Conservation (phyloP, 768 basidiomycete genomes). For the Lactarius hengduanensis region DNA sequence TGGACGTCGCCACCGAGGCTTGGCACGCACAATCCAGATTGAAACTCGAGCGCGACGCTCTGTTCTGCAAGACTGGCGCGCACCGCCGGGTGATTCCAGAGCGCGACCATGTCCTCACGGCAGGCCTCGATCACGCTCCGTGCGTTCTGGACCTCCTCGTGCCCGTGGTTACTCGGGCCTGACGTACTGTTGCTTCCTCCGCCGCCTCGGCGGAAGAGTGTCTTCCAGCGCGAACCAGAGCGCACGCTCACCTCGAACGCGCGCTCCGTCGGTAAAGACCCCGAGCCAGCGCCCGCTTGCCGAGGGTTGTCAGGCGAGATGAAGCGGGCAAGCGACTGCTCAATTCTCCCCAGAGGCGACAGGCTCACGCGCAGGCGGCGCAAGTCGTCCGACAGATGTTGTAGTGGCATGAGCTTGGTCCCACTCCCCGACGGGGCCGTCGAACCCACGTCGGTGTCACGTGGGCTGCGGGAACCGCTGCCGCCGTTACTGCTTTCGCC, state of each 20-base stretch:
- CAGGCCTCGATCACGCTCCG: conserved; percentile 52
- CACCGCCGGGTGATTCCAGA: conserved; percentile 52
- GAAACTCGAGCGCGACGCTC: conserved; percentile 51
- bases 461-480: conserved; percentile 41
- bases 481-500: not conserved
- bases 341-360: conserved; percentile 54
- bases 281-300: conserved; percentile 25
- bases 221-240: conserved; percentile 50
- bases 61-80: conserved; percentile 43
- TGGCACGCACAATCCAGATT: conserved; percentile 58
- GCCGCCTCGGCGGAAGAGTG: conserved; percentile 36
- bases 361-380: conserved; percentile 50
- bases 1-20: not conserved
- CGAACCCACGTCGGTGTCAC: conserved; percentile 30
- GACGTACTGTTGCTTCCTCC: conserved; percentile 21
- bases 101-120: conserved; percentile 49
- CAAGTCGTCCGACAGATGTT: conserved; percentile 35
- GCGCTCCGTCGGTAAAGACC: conserved; percentile 37
- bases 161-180: conserved; percentile 17
- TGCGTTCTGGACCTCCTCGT: conserved; percentile 44
- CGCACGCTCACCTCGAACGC: conserved; percentile 50
- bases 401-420: conserved; percentile 24
- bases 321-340: conserved; percentile 46
- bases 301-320: conserved; percentile 39
- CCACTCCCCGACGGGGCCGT: conserved; percentile 8